Evolutionary conservation across 2,329 filamentous ascomycete species (phyloP).

Genomic region (Talaromyces amestolkiae): DNA sequence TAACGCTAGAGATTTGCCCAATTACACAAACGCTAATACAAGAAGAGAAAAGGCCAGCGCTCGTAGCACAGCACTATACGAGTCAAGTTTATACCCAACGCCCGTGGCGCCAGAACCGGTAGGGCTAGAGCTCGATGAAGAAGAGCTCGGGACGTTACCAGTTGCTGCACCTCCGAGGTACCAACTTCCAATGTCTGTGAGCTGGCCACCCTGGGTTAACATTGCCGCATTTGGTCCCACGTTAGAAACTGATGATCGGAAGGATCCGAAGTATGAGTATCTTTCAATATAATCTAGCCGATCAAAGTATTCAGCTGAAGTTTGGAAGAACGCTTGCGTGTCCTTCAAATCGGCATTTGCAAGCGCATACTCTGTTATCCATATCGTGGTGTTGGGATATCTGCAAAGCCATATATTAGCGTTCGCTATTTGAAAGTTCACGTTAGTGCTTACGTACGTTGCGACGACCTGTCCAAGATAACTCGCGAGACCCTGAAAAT

Average conservation of each 20-base stretch:
- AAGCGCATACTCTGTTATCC: constrained; percentile 19
- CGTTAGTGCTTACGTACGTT: constrained; percentile 2
- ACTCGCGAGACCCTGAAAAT: constrained; percentile 16
- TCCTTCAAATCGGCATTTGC: constrained; percentile 6
- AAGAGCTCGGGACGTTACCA: constrained; percentile 11
- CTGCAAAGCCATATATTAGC: background rate
- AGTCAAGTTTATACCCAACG: background rate
- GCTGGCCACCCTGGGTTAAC: constrained; percentile 15
- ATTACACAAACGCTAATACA: background rate
- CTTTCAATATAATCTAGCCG: constrained; percentile 18
- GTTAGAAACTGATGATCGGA: constrained; percentile 16
- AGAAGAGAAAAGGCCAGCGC: background rate
- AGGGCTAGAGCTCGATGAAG: constrained; percentile 1
- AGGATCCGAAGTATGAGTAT: constrained; percentile 18
- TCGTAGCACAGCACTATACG: background rate
- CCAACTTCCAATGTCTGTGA: constrained; percentile 19
- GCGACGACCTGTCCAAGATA: constrained; percentile 16
- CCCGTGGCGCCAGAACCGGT: constrained; percentile 1
- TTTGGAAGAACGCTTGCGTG: constrained; percentile 17
- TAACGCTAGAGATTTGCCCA: background rate
- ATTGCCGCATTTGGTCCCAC: constrained; percentile 17
- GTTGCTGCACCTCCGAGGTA: constrained; percentile 18
- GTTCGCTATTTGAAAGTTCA: background rate
- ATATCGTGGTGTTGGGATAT: constrained; percentile 17
- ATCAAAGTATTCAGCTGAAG: constrained; percentile 18